Conservation (phyloP, 208 protist species). For the Herpetomonas muscarum region DNA sequence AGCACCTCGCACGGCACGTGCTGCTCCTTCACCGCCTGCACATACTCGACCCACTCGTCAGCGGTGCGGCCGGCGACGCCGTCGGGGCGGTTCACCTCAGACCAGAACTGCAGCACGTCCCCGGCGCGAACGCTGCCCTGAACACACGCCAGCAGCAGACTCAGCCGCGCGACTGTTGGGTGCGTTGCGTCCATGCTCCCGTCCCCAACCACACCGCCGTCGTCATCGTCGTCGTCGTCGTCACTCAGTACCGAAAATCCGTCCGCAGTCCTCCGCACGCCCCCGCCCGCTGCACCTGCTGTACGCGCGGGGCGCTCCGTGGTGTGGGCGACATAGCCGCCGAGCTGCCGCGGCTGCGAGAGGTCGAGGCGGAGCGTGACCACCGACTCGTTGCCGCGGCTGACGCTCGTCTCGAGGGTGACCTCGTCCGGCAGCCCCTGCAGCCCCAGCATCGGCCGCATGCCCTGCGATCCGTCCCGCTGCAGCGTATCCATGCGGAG, state of each 20-base stretch:
- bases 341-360: conserved; percentile 31
- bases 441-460: conserved; percentile 71
- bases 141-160: conserved; percentile 55
- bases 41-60: conserved; percentile 73
- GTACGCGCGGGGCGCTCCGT: not conserved
- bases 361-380: conserved; percentile 72
- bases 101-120: conserved; percentile 77
- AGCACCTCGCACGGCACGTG: conserved; percentile 68
- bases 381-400: conserved; percentile 22
- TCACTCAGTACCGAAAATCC: not conserved
- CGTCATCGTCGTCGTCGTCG: not conserved
- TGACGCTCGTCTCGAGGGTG: conserved; percentile 65
- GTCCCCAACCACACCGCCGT: not conserved
- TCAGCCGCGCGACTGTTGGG: conserved; percentile 7
- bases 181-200: not conserved
- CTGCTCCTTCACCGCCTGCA: conserved; percentile 27
- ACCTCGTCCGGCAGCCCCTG: conserved; percentile 61
- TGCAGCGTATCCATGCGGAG: conserved; percentile 38
- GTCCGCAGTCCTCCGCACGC: no score
- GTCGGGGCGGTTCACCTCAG: conserved; percentile 68
- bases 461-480: conserved; percentile 24
- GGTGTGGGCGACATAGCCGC: conserved; percentile 34
- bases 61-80: conserved; percentile 41
- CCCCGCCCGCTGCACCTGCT: no score
- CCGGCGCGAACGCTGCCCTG: conserved; percentile 41